Conservation (phyloP, 306 rosid species). For the Cicer pinnatifidum region DNA sequence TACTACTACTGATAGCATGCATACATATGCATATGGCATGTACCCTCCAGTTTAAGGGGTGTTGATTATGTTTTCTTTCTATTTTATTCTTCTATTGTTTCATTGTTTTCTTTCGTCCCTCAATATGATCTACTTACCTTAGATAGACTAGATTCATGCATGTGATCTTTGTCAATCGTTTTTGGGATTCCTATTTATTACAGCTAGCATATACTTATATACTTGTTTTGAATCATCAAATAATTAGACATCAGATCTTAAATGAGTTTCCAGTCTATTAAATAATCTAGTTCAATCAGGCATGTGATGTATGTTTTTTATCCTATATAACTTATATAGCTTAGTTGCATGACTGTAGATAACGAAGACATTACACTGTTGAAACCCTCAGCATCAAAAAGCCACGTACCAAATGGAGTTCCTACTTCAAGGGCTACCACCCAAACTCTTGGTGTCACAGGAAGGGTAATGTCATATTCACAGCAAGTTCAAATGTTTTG, state of each 20-base stretch:
- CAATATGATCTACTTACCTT: neutral
- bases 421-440: slow-evolving; percentile 55
- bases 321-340: slow-evolving; percentile 37
- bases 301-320: slow-evolving; percentile 12
- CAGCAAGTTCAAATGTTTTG: slow-evolving; percentile 32
- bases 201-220: neutral
- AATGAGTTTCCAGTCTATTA: neutral
- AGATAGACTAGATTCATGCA: neutral
- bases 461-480: slow-evolving; percentile 49
- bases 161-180: slow-evolving; percentile 9
- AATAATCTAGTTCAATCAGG: slow-evolving; percentile 16
- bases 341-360: slow-evolving; percentile 56
- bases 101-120: no score
- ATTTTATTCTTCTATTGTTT: no score
- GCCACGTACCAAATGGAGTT: slow-evolving; percentile 60
- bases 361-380: slow-evolving; percentile 51
- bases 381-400: slow-evolving; percentile 57
- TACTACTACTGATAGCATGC: neutral
- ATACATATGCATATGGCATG: neutral
- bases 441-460: slow-evolving; percentile 57
- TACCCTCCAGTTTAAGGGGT: neutral
- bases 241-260: slow-evolving; percentile 8
- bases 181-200: neutral
- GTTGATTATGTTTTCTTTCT: no score
- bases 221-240: neutral